Conservation (phyloP, 352 stramenopile species). For the Phytophthora constricta region DNA sequence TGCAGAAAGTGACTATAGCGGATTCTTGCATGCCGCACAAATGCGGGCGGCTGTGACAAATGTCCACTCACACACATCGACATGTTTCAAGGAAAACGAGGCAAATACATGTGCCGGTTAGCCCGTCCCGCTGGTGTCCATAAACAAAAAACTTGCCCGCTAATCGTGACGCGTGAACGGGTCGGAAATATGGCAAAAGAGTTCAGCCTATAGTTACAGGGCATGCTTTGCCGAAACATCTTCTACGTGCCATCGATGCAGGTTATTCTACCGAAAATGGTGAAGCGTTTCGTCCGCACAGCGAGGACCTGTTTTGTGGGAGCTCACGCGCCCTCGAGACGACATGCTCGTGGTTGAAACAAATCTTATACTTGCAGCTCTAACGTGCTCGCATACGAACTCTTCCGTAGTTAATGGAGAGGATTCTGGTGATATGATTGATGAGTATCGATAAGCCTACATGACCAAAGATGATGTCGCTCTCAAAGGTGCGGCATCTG, state of each 20-base stretch:
- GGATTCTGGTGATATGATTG: constrained; percentile 8
- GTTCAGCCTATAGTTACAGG: not conserved
- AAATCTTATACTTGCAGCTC: not conserved
- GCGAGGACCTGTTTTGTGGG: not conserved
- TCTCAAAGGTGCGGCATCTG: too few species aligned
- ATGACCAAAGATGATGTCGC: too few species aligned
- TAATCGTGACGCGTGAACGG: not conserved
- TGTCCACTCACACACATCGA: constrained; percentile 1
- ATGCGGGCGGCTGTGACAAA: not conserved
- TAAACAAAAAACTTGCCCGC: not conserved
- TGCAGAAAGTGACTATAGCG: not conserved
- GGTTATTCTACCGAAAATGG: not conserved
- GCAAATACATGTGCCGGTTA: too few species aligned
- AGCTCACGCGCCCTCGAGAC: not conserved
- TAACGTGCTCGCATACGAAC: constrained; percentile 1
- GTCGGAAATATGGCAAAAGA: not conserved
- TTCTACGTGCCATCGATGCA: not conserved
- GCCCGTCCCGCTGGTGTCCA: constrained; percentile 11
- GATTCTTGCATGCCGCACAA: not conserved
- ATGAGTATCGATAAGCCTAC: constrained; percentile 14
- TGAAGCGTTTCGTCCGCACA: not conserved
- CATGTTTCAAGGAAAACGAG: constrained; percentile 9
- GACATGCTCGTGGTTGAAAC: constrained; percentile 11
- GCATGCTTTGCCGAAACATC: not conserved
- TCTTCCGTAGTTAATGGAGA: constrained; percentile 3